Percentiles rank a stretch among this genome's conserved stretches.
Evolutionary conservation across 179 eudicot genomes (phyloP).

Genomic region (Sideroxylon spinosum): DNA sequence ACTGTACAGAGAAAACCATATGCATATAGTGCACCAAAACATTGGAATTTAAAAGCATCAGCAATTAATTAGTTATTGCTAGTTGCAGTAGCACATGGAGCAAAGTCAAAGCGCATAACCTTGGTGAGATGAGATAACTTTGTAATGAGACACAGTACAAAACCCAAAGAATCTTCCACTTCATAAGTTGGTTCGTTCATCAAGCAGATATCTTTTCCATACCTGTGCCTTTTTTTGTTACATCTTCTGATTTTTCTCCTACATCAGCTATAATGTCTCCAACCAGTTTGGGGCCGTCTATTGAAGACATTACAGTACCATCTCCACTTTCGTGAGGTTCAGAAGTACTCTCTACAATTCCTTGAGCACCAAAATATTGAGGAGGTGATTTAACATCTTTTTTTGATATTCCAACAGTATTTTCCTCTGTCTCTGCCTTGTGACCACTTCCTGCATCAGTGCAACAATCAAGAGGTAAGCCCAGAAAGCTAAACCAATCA

Average conservation of each 20-base stretch:
- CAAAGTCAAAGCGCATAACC: neutral
- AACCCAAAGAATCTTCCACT: neutral
- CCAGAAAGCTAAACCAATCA: neutral
- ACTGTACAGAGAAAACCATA: neutral
- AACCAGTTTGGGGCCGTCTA: conserved; percentile 15
- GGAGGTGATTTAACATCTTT: conserved; percentile 15
- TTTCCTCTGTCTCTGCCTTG: conserved; percentile 8
- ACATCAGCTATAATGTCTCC: conserved; percentile 3
- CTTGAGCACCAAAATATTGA: conserved; percentile 11
- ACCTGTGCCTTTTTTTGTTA: conserved; percentile 15
- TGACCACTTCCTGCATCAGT: conserved; percentile 21
- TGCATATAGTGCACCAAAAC: neutral
- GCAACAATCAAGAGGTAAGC: conserved; percentile 4
- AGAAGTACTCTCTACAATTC: neutral
- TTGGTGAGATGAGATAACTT: conserved; percentile 9
- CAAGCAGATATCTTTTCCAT: neutral
- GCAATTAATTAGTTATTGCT: neutral
- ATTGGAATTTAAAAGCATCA: neutral
- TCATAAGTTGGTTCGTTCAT: neutral
- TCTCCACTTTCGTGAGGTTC: conserved; percentile 9
- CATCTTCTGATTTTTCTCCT: neutral
- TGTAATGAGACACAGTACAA: neutral
- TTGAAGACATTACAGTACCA: conserved; percentile 18
- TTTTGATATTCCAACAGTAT: conserved; percentile 16
- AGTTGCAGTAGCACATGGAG: neutral